Conservation (phyloP, 305 asterid genomes). For the Solanum hybrid region DNA sequence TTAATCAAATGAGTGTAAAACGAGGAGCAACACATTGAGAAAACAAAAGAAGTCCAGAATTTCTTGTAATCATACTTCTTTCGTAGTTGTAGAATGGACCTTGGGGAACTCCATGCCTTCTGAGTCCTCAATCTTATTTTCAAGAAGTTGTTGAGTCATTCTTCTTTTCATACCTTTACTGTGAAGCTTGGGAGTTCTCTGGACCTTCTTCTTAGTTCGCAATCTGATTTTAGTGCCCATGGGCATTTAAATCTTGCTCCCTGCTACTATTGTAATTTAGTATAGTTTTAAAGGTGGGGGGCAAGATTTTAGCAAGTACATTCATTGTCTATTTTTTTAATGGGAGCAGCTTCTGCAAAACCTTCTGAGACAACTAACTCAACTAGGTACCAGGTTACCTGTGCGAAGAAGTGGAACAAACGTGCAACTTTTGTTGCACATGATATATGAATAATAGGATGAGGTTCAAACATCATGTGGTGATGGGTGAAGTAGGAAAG, state of each 20-base stretch:
- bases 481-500: not conserved
- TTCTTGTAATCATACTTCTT: not conserved
- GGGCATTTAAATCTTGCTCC: not conserved
- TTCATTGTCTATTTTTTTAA: not conserved
- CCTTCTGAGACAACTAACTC: not conserved
- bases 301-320: not conserved
- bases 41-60: not conserved
- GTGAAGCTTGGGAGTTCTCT: not conserved
- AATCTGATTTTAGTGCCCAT: not conserved
- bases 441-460: not conserved
- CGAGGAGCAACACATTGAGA: not conserved
- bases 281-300: not conserved
- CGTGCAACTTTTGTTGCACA: not conserved
- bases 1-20: not conserved
- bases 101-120: not conserved
- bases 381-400: not conserved
- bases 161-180: not conserved
- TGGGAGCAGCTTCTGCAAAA: not conserved
- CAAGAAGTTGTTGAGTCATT: not conserved
- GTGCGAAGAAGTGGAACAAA: not conserved
- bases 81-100: not conserved
- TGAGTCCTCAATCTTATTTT: not conserved
- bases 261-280: not conserved
- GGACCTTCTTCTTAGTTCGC: not conserved
- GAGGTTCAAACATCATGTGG: not conserved